Conservation (phyloP, 108 stramenopile genomes). For the Cyclotella sp. region DNA sequence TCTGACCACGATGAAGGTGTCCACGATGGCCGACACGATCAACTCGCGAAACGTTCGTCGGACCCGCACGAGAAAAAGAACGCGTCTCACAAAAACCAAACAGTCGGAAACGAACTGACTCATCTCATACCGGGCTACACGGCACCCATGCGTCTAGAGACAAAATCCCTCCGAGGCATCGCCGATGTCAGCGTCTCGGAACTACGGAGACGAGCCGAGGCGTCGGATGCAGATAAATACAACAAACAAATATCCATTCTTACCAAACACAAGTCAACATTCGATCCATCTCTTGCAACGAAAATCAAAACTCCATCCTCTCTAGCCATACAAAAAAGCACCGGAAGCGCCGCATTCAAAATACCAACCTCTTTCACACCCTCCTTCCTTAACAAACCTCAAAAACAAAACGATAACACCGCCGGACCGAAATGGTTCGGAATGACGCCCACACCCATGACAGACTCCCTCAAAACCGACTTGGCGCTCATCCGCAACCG, state of each 20-base stretch:
- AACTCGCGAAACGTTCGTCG: background rate
- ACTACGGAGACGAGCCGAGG: conserved; percentile 53
- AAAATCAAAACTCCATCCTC: conserved; percentile 46
- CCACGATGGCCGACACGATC: background rate
- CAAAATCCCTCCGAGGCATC: conserved; percentile 45
- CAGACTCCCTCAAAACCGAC: conserved; percentile 69
- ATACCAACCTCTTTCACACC: conserved; percentile 42
- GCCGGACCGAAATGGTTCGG: conserved; percentile 84
- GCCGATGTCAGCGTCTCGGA: conserved; percentile 44
- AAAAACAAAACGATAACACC: conserved; percentile 50
- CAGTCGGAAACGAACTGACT: conserved; percentile 66
- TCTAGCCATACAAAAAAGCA: conserved; percentile 26
- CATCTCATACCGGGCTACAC: conserved; percentile 83
- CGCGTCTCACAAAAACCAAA: background rate
- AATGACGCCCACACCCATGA: conserved; percentile 70
- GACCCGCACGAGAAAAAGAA: background rate
- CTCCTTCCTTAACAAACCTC: conserved; percentile 58
- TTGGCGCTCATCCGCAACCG: conserved; percentile 84
- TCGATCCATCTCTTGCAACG: conserved; percentile 11
- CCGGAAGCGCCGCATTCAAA: conserved; percentile 15
- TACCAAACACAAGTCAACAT: background rate
- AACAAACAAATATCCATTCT: conserved; percentile 30
- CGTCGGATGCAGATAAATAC: conserved; percentile 47
- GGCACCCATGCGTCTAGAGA: conserved; percentile 68
- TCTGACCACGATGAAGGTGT: background rate